Conservation (phyloP, 2,329 filamentous ascomycete species). For the Pseudocercospora crystallina region DNA sequence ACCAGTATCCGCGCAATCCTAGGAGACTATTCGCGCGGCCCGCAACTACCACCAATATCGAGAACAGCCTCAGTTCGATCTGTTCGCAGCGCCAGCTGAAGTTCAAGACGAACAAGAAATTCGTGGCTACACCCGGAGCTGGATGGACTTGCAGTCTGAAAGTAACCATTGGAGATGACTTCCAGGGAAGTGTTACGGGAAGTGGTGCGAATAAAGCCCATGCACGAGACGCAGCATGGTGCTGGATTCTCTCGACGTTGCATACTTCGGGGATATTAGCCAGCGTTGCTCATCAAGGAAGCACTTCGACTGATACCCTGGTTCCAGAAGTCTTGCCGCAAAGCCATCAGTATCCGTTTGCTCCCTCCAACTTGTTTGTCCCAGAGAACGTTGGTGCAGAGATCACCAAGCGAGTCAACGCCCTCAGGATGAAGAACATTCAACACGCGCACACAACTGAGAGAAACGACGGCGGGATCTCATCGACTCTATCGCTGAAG, state of each 20-base stretch:
- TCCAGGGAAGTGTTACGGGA: constrained; percentile 1
- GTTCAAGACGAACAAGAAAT: no score
- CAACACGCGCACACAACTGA: not conserved
- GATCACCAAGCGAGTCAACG: constrained; percentile 6
- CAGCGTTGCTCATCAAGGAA: not conserved
- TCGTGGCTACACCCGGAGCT: no score
- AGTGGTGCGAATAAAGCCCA: not conserved
- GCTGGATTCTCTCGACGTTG: constrained; percentile 5
- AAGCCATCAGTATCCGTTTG: constrained; percentile 9
- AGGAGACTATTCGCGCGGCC: no score
- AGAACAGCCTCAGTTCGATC: no score
- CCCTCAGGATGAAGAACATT: not conserved
- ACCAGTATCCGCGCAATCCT: no score
- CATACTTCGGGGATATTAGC: constrained; percentile 8
- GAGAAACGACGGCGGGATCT: not conserved
- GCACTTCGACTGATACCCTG: not conserved
- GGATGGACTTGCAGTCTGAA: no score
- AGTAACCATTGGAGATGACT: not conserved
- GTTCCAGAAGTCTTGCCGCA: not conserved
- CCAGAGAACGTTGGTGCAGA: not conserved
- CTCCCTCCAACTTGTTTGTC: constrained; percentile 4
- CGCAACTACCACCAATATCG: no score
- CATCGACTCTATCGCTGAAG: constrained; percentile 6
- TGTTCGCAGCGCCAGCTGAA: no score
- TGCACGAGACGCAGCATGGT: constrained; percentile 4